Evolutionary conservation across 768 basidiomycete genomes (phyloP).

Genomic region (Candolleomyces aberdarensis): DNA sequence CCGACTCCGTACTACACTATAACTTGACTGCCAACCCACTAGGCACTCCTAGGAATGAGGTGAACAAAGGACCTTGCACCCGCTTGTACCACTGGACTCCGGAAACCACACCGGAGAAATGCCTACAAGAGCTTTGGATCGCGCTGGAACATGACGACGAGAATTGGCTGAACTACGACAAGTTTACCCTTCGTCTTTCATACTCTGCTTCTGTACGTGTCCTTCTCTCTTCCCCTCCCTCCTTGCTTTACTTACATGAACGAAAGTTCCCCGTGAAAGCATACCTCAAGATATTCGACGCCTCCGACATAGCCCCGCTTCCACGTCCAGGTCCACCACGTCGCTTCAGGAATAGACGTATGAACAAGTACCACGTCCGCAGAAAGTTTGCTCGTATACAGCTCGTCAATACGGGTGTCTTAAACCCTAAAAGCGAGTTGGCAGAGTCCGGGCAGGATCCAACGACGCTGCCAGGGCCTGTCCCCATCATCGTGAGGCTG

Average conservation of each 20-base stretch:
- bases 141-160: constrained; percentile 40
- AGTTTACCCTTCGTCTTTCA: constrained; percentile 51
- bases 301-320: constrained; percentile 21
- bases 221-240: background rate
- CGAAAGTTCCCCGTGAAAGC: constrained; percentile 27
- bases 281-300: constrained; percentile 25
- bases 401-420: constrained; percentile 48
- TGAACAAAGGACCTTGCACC: constrained; percentile 18
- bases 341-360: constrained; percentile 1
- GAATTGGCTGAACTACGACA: constrained; percentile 37
- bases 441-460: constrained; percentile 6
- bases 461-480: constrained; percentile 21
- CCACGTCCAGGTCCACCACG: constrained; percentile 7
- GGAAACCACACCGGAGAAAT: constrained; percentile 14
- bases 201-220: constrained; percentile 55
- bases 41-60: constrained; percentile 22
- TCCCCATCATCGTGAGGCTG: constrained; percentile 51
- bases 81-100: constrained; percentile 16
- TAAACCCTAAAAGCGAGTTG: constrained; percentile 32
- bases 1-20: constrained; percentile 31
- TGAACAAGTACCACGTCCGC: constrained; percentile 26
- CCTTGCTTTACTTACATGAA: background rate
- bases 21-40: constrained; percentile 40
- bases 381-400: constrained; percentile 57
- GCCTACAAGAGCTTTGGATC: constrained; percentile 48